phyloP scores from a whole-genome alignment of 208 protist genomes.

The Trypanosoma conorhini region DNA sequence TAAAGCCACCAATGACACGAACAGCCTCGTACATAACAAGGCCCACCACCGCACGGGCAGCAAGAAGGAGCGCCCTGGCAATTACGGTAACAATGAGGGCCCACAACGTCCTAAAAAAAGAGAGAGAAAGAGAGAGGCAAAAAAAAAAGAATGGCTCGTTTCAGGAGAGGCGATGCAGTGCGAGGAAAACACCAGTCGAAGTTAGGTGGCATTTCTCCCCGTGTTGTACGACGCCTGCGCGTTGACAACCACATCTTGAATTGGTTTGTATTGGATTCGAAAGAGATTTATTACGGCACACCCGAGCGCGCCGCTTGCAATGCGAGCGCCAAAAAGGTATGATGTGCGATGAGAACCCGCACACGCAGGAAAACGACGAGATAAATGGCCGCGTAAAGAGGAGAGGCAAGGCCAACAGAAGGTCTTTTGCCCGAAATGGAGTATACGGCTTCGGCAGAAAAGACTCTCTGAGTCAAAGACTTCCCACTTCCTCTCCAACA shows the following conservation, averaged over 20 bases:
- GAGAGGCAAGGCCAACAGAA: conserved; percentile 20
- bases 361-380: too few relatives aligned
- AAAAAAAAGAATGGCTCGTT: too few relatives aligned
- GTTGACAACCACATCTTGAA: conserved; percentile 82
- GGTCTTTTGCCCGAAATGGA: conserved; percentile 74
- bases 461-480: conserved; percentile 57
- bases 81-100: conserved; percentile 49
- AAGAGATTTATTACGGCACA: conserved; percentile 68
- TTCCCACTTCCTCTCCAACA: conserved; percentile 47
- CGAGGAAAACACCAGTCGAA: conserved; percentile 47
- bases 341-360: too few relatives aligned
- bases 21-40: conserved; percentile 82
- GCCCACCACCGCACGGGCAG: conserved; percentile 88
- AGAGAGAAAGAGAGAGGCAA: too few relatives aligned
- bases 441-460: conserved; percentile 82
- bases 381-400: too few relatives aligned
- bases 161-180: conserved; percentile 52
- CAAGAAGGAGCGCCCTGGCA: conserved; percentile 55
- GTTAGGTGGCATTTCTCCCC: conserved; percentile 67
- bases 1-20: conserved; percentile 94
- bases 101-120: conserved; percentile 39
- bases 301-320: conserved; percentile 79
- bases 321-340: conserved; percentile 37
- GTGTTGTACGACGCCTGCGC: conserved; percentile 92
- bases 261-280: conserved; percentile 64